phyloP scores from a whole-genome alignment of 768 basidiomycete species.

The Cystofilobasidium capitatum region DNA sequence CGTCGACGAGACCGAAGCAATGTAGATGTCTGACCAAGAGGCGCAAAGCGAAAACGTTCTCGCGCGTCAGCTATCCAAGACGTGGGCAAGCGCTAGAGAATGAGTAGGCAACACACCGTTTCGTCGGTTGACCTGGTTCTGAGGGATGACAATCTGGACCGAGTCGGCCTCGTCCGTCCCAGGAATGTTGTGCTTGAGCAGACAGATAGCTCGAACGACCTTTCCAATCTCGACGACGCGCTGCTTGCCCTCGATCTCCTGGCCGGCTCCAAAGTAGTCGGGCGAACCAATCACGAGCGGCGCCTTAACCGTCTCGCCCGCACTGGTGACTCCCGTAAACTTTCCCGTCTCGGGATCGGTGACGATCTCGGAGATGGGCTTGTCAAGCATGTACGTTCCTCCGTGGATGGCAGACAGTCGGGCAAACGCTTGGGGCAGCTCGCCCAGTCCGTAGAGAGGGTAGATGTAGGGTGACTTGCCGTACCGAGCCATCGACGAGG shows the following conservation, averaged over 20 bases:
- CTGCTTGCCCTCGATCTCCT: slow-evolving; percentile 64
- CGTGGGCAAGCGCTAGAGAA: background rate
- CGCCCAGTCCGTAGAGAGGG: slow-evolving; percentile 95
- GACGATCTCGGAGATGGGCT: slow-evolving; percentile 80
- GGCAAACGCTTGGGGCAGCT: slow-evolving; percentile 96
- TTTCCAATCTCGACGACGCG: slow-evolving; percentile 85
- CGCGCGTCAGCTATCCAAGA: background rate
- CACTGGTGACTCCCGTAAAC: slow-evolving; percentile 85
- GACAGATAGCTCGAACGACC: slow-evolving; percentile 92
- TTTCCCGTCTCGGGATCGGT: slow-evolving; percentile 66
- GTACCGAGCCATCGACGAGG: slow-evolving; percentile 95
- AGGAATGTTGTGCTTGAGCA: slow-evolving; percentile 96
- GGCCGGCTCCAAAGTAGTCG: slow-evolving; percentile 70
- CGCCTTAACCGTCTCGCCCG: slow-evolving; percentile 84
- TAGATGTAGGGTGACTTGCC: slow-evolving; percentile 99
- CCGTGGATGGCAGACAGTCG: slow-evolving; percentile 97
- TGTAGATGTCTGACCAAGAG: slow-evolving; percentile 78
- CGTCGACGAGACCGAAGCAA: slow-evolving; percentile 91
- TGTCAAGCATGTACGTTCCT: slow-evolving; percentile 99
- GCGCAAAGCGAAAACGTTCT: slow-evolving; percentile 21
- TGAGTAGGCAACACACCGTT: slow-evolving; percentile 55
- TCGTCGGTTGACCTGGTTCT: slow-evolving; percentile 87
- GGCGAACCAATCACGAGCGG: slow-evolving; percentile 98
- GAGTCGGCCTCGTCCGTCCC: slow-evolving; percentile 93
- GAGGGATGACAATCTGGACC: slow-evolving; percentile 94